Conservation (phyloP, 768 basidiomycete species). For the Boletus patriciae region DNA sequence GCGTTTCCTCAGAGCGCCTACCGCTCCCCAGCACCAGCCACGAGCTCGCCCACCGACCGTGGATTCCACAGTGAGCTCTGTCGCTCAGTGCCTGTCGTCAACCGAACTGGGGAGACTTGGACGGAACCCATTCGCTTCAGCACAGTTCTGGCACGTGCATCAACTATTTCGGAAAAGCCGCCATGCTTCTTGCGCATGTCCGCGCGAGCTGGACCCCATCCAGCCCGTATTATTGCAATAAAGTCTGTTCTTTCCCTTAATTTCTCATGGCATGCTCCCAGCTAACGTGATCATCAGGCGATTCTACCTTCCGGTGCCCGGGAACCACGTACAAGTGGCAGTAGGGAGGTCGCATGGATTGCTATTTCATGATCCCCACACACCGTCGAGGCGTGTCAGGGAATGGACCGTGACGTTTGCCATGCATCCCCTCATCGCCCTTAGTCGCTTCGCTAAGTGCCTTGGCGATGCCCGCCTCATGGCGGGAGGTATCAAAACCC, state of each 20-base stretch:
- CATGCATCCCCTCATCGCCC: conserved; percentile 29
- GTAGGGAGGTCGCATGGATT: conserved; percentile 13
- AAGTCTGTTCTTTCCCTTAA: conserved; percentile 25
- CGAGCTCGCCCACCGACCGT: neutral
- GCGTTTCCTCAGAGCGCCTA: conserved; percentile 1
- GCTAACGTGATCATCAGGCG: conserved; percentile 29
- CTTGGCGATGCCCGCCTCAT: conserved; percentile 32
- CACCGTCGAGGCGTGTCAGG: conserved; percentile 30
- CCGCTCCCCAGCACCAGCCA: neutral
- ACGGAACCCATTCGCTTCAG: neutral
- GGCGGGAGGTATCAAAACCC: conserved; percentile 33
- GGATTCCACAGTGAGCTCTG: neutral
- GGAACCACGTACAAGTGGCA: conserved; percentile 26
- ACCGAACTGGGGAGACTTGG: neutral
- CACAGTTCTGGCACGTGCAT: conserved; percentile 14
- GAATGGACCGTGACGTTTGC: conserved; percentile 26
- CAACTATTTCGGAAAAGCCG: conserved; percentile 5
- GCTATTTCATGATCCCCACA: conserved; percentile 22
- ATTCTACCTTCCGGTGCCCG: conserved; percentile 25
- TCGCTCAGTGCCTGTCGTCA: neutral
- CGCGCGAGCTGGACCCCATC: conserved; percentile 19
- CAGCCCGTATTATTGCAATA: conserved; percentile 12
- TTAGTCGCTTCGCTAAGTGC: conserved; percentile 26
- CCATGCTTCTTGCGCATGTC: conserved; percentile 31
- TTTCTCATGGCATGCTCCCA: conserved; percentile 16